These are phyloP conservation scores for Xerocomellus intermedius DNA, from an alignment of 768 basidiomycete genomes.

Conservation along the genomic window DNA sequence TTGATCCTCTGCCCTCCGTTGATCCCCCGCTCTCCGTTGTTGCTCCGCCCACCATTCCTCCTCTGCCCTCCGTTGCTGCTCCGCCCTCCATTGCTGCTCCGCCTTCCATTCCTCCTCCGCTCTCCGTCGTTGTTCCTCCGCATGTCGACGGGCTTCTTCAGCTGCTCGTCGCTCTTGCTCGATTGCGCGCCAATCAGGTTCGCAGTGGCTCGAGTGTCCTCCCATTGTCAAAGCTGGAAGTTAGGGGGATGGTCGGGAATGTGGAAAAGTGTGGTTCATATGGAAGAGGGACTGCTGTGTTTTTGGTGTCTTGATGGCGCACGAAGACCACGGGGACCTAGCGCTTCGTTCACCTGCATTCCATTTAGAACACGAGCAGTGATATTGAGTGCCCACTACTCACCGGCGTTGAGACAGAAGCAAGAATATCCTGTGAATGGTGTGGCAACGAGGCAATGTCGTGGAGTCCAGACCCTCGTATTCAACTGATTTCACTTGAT, in stretches of 20 bases:
- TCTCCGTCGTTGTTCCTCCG: slow-evolving; percentile 16
- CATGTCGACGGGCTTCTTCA: slow-evolving; percentile 20
- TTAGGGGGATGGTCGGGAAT: not conserved
- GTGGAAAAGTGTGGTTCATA: not conserved
- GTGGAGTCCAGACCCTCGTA: not conserved
- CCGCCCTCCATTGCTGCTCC: no score
- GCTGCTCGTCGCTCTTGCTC: slow-evolving; percentile 16
- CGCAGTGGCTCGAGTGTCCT: slow-evolving; percentile 24
- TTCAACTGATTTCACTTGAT: not conserved
- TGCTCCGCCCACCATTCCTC: no score
- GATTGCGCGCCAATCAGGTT: slow-evolving; percentile 25
- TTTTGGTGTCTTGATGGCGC: not conserved
- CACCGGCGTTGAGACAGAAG: not conserved
- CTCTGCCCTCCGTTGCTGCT: no score
- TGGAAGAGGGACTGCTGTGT: no score
- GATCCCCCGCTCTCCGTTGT: no score
- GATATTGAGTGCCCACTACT: not conserved
- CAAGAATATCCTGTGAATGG: not conserved
- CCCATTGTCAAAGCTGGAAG: slow-evolving; percentile 16
- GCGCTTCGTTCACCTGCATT: not conserved
- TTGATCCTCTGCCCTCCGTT: no score
- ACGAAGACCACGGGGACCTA: not conserved
- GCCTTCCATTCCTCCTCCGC: not conserved
- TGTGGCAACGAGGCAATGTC: not conserved
- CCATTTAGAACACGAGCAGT: not conserved